Base-by-base conservation (phyloP, 306 rosid species). In the Cucumis cinereus region DNA sequence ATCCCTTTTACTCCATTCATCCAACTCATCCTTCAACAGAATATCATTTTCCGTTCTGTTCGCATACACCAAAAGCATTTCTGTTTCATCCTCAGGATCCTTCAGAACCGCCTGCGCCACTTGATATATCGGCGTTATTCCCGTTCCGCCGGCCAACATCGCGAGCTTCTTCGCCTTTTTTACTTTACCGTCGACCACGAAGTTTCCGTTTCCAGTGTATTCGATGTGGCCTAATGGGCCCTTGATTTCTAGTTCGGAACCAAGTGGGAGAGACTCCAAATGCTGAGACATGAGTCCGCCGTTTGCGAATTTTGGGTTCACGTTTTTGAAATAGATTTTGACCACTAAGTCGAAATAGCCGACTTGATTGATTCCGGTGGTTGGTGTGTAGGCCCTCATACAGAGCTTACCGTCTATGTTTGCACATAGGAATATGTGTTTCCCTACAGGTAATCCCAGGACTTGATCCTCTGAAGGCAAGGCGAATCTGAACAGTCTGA, bases 81-180 rank as follows among this genome's bases (percentile, higher is more conserved):
- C 88, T 0, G 95, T 92, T 4, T 43, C 77, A 75, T 92, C 98
- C 60, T 89, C 88, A 0, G 86, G 84, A 43, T 92, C 91, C 77
- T 88, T 87, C 54, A 92, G 7, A 15, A 92, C 79, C 9, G 92
- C 92, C 38, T 90, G 91, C 6, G 68, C 91, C 64, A 90, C 89
- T 80, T 90, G 96, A 79, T 86, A 92, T 28, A 93, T 75, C 0
- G 98, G 98, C 0, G 98, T 93, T 81, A 93, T 93, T 52, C 98
- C 97, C 1, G 96, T 87, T 55, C 98, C 98, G n/a, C 96, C 96
- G 0, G 95, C 94, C n/a, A 92, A 2, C 98, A 92, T 86, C 30
- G 91, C 88, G 1, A 92, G 76, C 80, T 69, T 86, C 74, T 84
- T 92, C 0, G 89, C 91, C 62, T 80, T 85, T 71, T 58, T 87